Base-by-base conservation (phyloP, 2,329 filamentous ascomycete species). In the Hypoxylon rubiginosum region DNA sequence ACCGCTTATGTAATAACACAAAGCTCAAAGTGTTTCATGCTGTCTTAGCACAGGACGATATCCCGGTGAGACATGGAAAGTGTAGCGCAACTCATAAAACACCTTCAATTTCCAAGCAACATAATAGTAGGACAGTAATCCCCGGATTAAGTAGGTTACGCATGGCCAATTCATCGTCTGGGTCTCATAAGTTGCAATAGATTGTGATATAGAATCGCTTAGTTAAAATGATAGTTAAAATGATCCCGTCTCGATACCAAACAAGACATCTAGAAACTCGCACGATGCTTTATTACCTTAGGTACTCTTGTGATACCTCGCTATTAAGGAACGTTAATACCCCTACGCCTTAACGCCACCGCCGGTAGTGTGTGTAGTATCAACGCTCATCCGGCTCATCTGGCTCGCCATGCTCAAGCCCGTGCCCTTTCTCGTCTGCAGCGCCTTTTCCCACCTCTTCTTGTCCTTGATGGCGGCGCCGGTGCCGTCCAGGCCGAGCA, bases 401-500 rank as follows among this genome's bases (percentile, higher is more conserved):
- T 83, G 80, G 32, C 76, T 76, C 1, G 83, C 84, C 82, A 87
- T 80, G 66, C 81, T 86, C 45, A 82, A 57, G 0, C 86, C 86
- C 0, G 81, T 86, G 3, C 86, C 87, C 75, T 89, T 88, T 55
- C 86, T 80, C 64, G 78, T 75, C 63, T 76, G 70, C 10, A 85
- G 64, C 3, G 85, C 84, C 69, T 78, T 80, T n/a, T 74, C 73
- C 84, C 83, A 86, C 49, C 81, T 74, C 74, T 82, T 82, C 64
- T 73, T 71, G 52, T 83, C 79, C 55, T 78, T 77, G 41, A 77
- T 79, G 0, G 79, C 70, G 3, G 56, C 67, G 4, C 75, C 78
- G 15, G 67, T 68, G 9, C 79, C 82, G 52, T 85, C 82, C 4
- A 91, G 72, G 0, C 90, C 90, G 49, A 93, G 76, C 11, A 92